phyloP scores from a whole-genome alignment of 2,329 filamentous ascomycete species.

The Diaporthe batatas region DNA sequence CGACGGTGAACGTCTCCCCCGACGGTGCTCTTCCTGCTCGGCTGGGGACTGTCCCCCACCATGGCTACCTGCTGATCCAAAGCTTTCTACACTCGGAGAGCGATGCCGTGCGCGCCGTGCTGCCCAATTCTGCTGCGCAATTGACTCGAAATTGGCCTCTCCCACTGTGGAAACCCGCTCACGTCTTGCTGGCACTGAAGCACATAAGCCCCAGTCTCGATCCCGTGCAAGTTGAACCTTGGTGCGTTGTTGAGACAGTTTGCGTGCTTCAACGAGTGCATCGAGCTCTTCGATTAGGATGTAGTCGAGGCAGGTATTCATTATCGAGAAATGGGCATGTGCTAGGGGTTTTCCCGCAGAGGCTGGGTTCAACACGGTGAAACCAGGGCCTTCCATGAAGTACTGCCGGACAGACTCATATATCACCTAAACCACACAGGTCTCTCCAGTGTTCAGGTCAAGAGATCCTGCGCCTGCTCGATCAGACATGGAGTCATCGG shows the following conservation, averaged over 20 bases:
- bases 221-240: no score
- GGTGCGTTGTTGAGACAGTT: background rate
- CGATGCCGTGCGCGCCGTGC: background rate
- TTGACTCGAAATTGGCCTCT: no score
- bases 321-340: background rate
- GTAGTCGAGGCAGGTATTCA: background rate
- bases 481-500: background rate
- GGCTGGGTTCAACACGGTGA: background rate
- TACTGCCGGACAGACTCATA: background rate
- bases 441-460: background rate
- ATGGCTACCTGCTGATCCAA: background rate
- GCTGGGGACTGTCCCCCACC: background rate
- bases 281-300: background rate
- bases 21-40: no score
- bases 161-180: no score
- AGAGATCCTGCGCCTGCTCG: constrained; percentile 5
- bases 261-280: background rate
- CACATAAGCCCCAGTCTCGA: background rate
- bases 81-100: background rate
- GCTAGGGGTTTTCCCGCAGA: background rate
- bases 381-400: background rate
- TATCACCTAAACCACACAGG: background rate
- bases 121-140: background rate
- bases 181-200: background rate
- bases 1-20: no score